phyloP scores from a whole-genome alignment of 2,329 filamentous ascomycete genomes.

The Nemania sp. region DNA sequence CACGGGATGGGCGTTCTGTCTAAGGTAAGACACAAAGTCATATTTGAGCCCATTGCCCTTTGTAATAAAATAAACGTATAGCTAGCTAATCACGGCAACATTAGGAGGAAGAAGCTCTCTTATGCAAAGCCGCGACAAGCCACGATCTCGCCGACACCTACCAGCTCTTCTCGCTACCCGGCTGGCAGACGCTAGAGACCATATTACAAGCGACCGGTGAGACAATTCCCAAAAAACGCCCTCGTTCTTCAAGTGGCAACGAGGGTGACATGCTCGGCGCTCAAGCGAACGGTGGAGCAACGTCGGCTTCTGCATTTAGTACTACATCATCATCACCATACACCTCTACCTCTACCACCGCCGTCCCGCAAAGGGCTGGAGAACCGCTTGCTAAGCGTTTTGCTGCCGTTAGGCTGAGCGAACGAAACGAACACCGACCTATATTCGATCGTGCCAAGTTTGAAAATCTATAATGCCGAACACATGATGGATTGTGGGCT shows the following conservation, averaged over 20 bases:
- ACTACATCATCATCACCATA: constrained; percentile 32
- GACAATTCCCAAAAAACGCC: constrained; percentile 82
- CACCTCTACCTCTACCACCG: constrained; percentile 24
- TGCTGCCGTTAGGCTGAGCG: constrained; percentile 55
- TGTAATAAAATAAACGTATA: not conserved
- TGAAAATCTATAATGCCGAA: constrained; percentile 41
- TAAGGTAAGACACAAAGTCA: constrained; percentile 72
- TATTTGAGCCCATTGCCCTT: constrained; percentile 36
- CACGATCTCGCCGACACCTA: constrained; percentile 85
- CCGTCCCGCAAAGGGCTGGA: constrained; percentile 43
- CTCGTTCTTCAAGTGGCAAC: constrained; percentile 57
- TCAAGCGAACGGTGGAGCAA: constrained; percentile 43
- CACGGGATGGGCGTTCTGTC: constrained; percentile 83
- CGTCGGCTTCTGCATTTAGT: constrained; percentile 28
- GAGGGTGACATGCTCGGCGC: constrained; percentile 41
- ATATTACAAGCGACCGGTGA: constrained; percentile 98
- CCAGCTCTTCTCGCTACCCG: constrained; percentile 85
- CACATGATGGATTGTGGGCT: not conserved
- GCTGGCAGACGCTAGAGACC: constrained; percentile 93
- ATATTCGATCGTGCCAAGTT: constrained; percentile 49
- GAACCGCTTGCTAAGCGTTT: constrained; percentile 55
- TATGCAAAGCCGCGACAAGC: constrained; percentile 85
- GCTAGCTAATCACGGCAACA: constrained; percentile 37
- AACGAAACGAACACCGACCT: constrained; percentile 48
- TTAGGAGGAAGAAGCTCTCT: constrained; percentile 88